Evolutionary conservation across 1,139 yeast genomes (phyloP), one percentile per base, ranked within the genome.

Genomic region (Magnusiomyces starmeri): DNA sequence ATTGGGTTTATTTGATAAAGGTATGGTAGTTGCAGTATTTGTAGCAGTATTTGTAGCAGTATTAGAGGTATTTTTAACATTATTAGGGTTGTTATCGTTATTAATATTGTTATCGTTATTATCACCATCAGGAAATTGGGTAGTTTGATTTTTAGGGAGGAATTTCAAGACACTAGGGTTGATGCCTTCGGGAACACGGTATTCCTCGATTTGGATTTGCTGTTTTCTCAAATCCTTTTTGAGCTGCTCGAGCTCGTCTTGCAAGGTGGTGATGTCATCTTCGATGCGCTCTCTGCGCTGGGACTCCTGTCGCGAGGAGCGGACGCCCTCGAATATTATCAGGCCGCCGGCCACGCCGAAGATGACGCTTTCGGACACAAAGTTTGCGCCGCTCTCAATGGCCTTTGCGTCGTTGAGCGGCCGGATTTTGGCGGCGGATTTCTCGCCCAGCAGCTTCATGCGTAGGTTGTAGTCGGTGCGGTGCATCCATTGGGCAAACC

Each of bases 351-450:
- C 96, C 24, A 87, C 94, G 43, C 71, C 62, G 60, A 88, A 88
- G 37, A 88, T 81, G 62, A 88, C 83, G 37, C 81, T 66, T 65
- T 88, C 96, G 41, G 92, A 83, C 7, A 88, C 69, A 62, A 87
- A 81, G 48, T 77, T 83, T 46, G 96, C 95, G 1, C 96, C 96
- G 53, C 76, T 80, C 56, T 88, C 95, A 44, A 88, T 79, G 43
- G 96, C 96, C 63, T 81, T 83, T 24, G 83, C 81, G 59, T 88
- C 96, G 63, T 86, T 88, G 62, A 88, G 74, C 0, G 96, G 96
- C 46, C 95, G 74, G 10, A 87, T 77, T 59, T 76, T 79, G 43
- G 65, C 59, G 43, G 68, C 73, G 49, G 74, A 75, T 43, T 73
- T 71, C 56, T 79, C 82, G 8, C 92, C 87, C 54, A 83, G 68